phyloP scores from a whole-genome alignment of 2,329 filamentous ascomycete genomes.

The Beauveria caledonica region DNA sequence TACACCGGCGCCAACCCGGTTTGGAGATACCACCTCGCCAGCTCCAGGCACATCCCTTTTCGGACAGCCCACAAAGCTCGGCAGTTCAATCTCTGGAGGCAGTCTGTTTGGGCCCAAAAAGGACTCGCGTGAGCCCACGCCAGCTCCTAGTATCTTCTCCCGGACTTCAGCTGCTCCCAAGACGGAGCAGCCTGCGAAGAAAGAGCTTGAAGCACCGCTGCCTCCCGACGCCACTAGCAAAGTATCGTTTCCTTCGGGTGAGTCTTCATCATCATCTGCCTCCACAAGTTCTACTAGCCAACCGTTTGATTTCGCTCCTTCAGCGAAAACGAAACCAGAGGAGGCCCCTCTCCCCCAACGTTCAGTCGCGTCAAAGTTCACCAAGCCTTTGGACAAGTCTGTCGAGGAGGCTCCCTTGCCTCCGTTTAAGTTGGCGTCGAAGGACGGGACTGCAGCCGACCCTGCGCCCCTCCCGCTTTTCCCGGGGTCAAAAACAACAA shows the following conservation, averaged over 20 bases:
- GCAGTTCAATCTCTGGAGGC: conserved; percentile 12
- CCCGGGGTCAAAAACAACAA: conserved; percentile 20
- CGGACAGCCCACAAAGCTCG: conserved; percentile 25
- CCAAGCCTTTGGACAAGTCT: conserved; percentile 16
- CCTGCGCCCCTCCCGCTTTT: conserved; percentile 24
- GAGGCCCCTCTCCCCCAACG: conserved; percentile 14
- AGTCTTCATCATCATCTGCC: conserved; percentile 38
- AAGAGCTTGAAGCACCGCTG: conserved; percentile 28
- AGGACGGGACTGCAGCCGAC: conserved; percentile 13
- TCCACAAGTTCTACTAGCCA: conserved; percentile 23
- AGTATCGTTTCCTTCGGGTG: conserved; percentile 34
- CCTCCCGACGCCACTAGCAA: conserved; percentile 45
- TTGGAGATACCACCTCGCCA: conserved; percentile 31
- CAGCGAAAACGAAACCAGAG: conserved; percentile 16
- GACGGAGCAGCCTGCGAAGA: conserved; percentile 26
- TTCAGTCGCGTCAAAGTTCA: neutral
- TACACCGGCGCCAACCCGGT: conserved; percentile 42
- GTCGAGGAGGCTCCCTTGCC: conserved; percentile 12
- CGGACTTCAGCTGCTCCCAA: conserved; percentile 23
- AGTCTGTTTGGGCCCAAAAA: conserved; percentile 23
- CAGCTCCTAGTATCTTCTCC: conserved; percentile 17
- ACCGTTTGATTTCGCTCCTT: conserved; percentile 22
- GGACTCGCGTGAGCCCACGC: conserved; percentile 18
- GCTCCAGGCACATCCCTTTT: conserved; percentile 25
- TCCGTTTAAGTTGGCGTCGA: conserved; percentile 16